These are phyloP conservation scores for Hypomyces rosellus DNA, from an alignment of 2,329 filamentous ascomycete species.

Conservation along the genomic window DNA sequence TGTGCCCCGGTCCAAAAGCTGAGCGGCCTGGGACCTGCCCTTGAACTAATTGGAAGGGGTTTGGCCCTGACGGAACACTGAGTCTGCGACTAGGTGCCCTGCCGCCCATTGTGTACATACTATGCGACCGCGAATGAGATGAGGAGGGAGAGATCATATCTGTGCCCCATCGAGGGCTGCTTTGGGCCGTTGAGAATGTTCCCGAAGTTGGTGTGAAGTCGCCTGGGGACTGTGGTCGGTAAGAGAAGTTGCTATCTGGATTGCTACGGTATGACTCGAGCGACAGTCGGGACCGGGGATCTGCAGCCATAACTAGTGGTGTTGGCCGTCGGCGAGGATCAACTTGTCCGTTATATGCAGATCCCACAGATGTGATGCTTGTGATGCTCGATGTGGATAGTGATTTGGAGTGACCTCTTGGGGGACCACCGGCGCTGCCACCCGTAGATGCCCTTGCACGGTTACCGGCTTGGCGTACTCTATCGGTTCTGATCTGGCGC, in stretches of 20 bases:
- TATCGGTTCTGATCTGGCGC: conserved; percentile 81
- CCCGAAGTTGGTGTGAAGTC: conserved; percentile 80
- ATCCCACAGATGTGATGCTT: conserved; percentile 61
- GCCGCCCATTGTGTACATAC: conserved; percentile 60
- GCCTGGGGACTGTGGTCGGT: conserved; percentile 61
- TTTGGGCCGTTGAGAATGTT: conserved; percentile 69
- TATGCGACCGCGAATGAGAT: conserved; percentile 61
- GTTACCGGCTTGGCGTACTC: conserved; percentile 66
- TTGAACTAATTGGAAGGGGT: conserved; percentile 66
- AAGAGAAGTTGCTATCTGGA: conserved; percentile 56
- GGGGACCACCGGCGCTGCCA: conserved; percentile 64
- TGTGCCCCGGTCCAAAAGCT: conserved; percentile 45
- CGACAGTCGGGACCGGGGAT: conserved; percentile 59
- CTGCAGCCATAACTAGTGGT: conserved; percentile 74
- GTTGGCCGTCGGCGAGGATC: conserved; percentile 69
- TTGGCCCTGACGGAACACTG: conserved; percentile 71
- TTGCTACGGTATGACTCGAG: conserved; percentile 63
- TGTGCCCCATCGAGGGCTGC: conserved; percentile 69
- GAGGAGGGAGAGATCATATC: conserved; percentile 66
- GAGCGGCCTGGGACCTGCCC: conserved; percentile 50
- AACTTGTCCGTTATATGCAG: conserved; percentile 59
- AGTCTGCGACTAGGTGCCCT: conserved; percentile 67
- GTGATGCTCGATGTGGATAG: conserved; percentile 82
- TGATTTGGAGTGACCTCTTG: conserved; percentile 75
- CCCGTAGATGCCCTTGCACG: conserved; percentile 72